These are phyloP conservation scores for Talaromyces verruculosus DNA, from an alignment of 2,329 filamentous ascomycete genomes.

Conservation along the genomic window DNA sequence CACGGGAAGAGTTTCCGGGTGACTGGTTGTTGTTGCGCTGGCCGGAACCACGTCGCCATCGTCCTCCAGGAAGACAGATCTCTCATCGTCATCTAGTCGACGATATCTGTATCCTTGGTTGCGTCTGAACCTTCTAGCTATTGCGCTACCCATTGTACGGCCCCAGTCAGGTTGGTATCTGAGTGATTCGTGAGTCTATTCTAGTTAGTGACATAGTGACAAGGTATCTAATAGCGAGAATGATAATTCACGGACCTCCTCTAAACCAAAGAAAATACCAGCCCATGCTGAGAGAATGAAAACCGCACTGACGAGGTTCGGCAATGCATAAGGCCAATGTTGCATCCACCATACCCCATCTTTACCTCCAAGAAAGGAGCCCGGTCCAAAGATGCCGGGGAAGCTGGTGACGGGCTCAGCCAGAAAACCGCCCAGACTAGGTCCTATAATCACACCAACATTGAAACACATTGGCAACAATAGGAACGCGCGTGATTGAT, in stretches of 20 bases:
- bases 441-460: slow-evolving; percentile 61
- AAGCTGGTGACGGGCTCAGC: slow-evolving; percentile 65
- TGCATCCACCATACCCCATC: slow-evolving; percentile 64
- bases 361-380: slow-evolving; percentile 56
- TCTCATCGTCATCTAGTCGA: slow-evolving; percentile 33
- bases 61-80: slow-evolving; percentile 36
- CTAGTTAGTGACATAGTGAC: background rate
- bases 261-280: slow-evolving; percentile 62
- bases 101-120: slow-evolving; percentile 35
- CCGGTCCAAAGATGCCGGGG: slow-evolving; percentile 62
- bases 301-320: slow-evolving; percentile 64
- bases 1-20: slow-evolving; percentile 28
- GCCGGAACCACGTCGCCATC: slow-evolving; percentile 29
- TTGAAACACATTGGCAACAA: slow-evolving; percentile 70
- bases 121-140: slow-evolving; percentile 31
- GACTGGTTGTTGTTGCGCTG: slow-evolving; percentile 29
- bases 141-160: slow-evolving; percentile 37
- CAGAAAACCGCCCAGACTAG: slow-evolving; percentile 63
- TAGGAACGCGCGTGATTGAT: slow-evolving; percentile 56
- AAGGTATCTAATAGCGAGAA: background rate
- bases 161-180: slow-evolving; percentile 45
- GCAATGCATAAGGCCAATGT: slow-evolving; percentile 67
- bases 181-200: slow-evolving; percentile 40
- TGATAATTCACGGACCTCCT: slow-evolving; percentile 53
- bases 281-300: slow-evolving; percentile 59